Evolutionary conservation across 768 basidiomycete genomes (phyloP).

Genomic region (Rhizopogon vinicolor): DNA sequence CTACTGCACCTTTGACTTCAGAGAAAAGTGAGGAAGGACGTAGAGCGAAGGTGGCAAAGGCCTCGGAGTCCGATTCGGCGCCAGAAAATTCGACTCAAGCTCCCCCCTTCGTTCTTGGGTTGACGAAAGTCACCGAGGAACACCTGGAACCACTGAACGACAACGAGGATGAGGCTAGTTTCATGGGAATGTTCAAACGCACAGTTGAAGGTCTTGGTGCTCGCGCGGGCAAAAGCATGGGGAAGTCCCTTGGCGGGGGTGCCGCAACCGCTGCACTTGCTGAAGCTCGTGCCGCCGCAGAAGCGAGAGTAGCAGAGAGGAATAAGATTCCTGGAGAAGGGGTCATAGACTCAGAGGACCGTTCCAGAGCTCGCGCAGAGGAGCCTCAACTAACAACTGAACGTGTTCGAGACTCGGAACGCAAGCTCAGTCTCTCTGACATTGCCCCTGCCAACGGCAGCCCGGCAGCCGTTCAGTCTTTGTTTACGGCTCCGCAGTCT

Average conservation of each 20-base stretch:
- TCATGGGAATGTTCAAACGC: constrained; percentile 65
- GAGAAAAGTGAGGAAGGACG: constrained; percentile 37
- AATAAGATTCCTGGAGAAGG: constrained; percentile 40
- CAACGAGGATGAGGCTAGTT: constrained; percentile 35
- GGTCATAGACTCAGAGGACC: constrained; percentile 18
- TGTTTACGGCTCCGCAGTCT: constrained; percentile 2
- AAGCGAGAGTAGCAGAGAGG: constrained; percentile 65
- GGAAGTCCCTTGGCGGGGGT: constrained; percentile 60
- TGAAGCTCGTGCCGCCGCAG: constrained; percentile 60
- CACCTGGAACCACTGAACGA: constrained; percentile 7
- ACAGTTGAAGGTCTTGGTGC: constrained; percentile 66
- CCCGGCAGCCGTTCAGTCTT: constrained; percentile 17
- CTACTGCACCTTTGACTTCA: constrained; percentile 7
- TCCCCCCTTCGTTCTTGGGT: not conserved
- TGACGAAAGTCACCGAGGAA: constrained; percentile 14
- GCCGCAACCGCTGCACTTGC: constrained; percentile 53
- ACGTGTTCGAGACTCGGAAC: constrained; percentile 15
- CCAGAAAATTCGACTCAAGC: constrained; percentile 10
- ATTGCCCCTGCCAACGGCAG: constrained; percentile 41
- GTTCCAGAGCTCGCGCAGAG: constrained; percentile 8
- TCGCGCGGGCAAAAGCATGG: constrained; percentile 50
- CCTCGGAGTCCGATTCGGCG: constrained; percentile 29
- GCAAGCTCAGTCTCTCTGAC: constrained; percentile 57
- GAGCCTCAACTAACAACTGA: constrained; percentile 2
- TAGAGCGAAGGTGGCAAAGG: constrained; percentile 47